Conservation (phyloP, 1,139 yeast species). For the Scheffersomyces segobiensis region DNA sequence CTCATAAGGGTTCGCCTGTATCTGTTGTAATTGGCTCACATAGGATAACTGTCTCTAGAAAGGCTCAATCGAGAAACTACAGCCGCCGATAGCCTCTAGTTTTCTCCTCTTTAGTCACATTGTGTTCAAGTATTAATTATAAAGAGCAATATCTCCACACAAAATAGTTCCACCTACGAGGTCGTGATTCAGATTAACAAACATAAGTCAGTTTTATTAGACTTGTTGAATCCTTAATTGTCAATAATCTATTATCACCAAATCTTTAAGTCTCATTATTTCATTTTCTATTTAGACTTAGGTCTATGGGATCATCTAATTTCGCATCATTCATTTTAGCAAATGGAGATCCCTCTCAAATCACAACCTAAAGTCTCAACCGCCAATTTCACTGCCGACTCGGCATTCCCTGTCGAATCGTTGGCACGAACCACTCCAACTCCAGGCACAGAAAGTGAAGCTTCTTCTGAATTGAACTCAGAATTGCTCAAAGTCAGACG, state of each 20-base stretch:
- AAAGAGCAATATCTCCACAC: not conserved
- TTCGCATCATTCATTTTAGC: not conserved
- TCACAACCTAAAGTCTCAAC: constrained; percentile 45
- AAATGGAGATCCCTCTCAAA: constrained; percentile 47
- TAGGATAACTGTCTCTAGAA: not conserved
- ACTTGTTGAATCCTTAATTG: not conserved
- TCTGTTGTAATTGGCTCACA: not conserved
- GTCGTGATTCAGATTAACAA: not conserved
- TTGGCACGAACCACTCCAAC: constrained; percentile 11
- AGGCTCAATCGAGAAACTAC: not conserved
- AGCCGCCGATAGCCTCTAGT: not conserved
- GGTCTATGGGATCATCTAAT: not conserved
- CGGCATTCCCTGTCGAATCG: constrained; percentile 10
- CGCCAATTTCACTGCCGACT: constrained; percentile 32
- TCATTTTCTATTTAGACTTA: not conserved
- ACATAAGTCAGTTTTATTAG: not conserved
- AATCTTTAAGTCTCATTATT: not conserved
- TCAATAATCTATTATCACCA: not conserved
- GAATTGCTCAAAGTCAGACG: not conserved
- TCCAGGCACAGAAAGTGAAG: constrained; percentile 1
- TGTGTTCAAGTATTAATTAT: not conserved
- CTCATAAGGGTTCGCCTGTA: not conserved
- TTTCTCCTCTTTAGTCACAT: not conserved
- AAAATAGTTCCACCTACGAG: not conserved
- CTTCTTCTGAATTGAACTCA: not conserved